phyloP scores from a whole-genome alignment of 2,329 filamentous ascomycete genomes.

The Pyrenophora seminiperda region DNA sequence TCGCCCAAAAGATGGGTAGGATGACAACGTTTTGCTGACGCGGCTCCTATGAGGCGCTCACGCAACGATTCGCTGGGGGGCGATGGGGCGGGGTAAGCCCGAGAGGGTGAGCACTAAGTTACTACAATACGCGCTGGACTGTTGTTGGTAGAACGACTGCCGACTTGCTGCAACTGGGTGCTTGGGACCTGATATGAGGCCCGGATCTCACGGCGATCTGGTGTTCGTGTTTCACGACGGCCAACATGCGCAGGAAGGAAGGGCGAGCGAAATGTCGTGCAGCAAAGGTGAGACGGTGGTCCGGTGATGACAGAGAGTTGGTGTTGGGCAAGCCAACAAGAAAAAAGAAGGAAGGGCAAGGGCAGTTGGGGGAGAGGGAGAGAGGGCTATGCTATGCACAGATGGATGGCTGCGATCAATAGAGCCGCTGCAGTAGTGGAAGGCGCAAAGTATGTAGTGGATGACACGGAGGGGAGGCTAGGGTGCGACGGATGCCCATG shows the following conservation, averaged over 20 bases:
- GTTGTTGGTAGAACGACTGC: no score
- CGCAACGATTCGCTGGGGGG: no score
- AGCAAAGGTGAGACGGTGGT: slow-evolving; percentile 2
- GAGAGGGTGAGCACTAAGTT: no score
- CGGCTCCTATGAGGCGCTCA: no score
- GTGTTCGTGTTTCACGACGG: slow-evolving; percentile 13
- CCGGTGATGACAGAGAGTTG: neutral
- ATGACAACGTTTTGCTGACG: no score
- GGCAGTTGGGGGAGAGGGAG: neutral
- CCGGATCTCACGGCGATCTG: slow-evolving; percentile 4
- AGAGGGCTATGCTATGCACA: neutral
- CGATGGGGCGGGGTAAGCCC: no score
- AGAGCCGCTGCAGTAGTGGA: no score
- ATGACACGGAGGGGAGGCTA: neutral
- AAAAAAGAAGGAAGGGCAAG: neutral
- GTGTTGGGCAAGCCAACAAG: neutral
- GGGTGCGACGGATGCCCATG: no score
- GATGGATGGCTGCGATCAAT: neutral
- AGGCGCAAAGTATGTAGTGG: slow-evolving; percentile 12
- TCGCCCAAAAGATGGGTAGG: no score
- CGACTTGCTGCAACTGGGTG: no score
- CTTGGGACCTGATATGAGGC: neutral
- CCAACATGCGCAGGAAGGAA: slow-evolving; percentile 1
- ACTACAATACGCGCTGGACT: no score
- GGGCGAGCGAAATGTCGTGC: slow-evolving; percentile 4